Evolutionary conservation across 2,329 filamentous ascomycete species (phyloP).

Genomic region (Elsinoe perseae): DNA sequence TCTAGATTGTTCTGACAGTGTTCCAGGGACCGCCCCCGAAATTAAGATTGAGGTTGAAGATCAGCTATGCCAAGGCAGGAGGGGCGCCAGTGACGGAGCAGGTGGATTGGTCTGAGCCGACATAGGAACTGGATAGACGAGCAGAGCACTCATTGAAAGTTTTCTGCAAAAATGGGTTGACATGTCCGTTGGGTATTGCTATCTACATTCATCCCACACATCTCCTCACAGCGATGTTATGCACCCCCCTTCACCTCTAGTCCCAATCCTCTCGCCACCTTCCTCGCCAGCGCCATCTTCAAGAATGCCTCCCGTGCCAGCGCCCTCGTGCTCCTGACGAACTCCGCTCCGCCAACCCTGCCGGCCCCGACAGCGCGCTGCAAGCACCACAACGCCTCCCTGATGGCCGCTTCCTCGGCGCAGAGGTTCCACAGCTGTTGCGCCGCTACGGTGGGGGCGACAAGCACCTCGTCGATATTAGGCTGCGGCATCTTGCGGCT

Average conservation of each 20-base stretch:
- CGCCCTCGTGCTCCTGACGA: slow-evolving; percentile 64
- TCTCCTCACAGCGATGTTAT: background rate
- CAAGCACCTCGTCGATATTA: slow-evolving; percentile 79
- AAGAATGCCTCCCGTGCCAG: slow-evolving; percentile 73
- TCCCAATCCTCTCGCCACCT: slow-evolving; percentile 71
- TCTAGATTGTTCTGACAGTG: slow-evolving; percentile 7
- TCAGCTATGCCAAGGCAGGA: slow-evolving; percentile 67
- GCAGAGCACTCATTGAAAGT: background rate
- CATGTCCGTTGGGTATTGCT: background rate
- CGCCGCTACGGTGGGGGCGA: slow-evolving; percentile 87
- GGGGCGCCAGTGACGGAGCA: slow-evolving; percentile 73
- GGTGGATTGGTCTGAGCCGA: slow-evolving; percentile 89
- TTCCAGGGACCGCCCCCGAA: slow-evolving; percentile 58
- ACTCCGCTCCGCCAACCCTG: slow-evolving; percentile 61
- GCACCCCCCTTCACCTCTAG: slow-evolving; percentile 34
- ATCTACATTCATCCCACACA: background rate
- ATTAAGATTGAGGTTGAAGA: slow-evolving; percentile 74
- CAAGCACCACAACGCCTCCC: slow-evolving; percentile 78
- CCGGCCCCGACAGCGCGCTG: slow-evolving; percentile 67
- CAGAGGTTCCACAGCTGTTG: slow-evolving; percentile 86
- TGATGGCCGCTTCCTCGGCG: slow-evolving; percentile 79
- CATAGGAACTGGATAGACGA: slow-evolving; percentile 21
- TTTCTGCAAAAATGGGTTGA: background rate
- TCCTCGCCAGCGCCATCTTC: slow-evolving; percentile 71
- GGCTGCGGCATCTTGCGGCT: slow-evolving; percentile 63